Conservation (phyloP, 2,329 filamentous ascomycete species). For the Tolypocladium paradoxum region DNA sequence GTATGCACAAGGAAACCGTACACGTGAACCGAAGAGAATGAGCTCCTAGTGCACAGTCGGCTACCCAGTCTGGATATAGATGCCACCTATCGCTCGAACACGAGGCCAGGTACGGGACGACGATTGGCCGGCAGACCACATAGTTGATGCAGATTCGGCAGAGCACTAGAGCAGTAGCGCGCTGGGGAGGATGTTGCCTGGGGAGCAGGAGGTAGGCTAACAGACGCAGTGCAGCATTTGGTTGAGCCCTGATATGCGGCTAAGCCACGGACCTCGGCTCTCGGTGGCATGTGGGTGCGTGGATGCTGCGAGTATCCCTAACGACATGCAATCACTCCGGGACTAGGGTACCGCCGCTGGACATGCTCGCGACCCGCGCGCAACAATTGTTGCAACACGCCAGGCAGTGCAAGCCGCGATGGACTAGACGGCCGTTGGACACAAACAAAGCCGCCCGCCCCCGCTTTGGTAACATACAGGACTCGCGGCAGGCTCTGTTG, state of each 20-base stretch:
- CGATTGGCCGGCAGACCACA: slow-evolving; percentile 16
- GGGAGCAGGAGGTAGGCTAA: neutral
- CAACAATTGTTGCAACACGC: neutral
- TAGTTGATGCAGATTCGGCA: neutral
- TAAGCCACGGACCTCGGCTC: neutral
- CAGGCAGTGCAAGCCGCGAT: neutral
- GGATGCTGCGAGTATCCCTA: neutral
- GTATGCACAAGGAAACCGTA: neutral
- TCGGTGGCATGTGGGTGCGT: neutral
- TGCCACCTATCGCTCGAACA: slow-evolving; percentile 19
- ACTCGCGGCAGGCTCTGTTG: neutral
- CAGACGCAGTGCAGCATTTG: accelerated
- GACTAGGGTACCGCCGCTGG: neutral
- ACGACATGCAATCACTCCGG: neutral
- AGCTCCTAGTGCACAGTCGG: no score
- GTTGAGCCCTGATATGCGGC: neutral
- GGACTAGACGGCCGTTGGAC: neutral
- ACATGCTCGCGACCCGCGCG: neutral
- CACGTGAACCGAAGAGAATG: neutral
- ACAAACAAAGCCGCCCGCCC: neutral
- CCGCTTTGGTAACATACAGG: slow-evolving; percentile 2
- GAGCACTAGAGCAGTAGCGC: neutral
- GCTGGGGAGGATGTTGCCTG: neutral
- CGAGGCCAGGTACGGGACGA: slow-evolving; percentile 15
- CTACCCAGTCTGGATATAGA: no score